Evolutionary conservation across 2,329 filamentous ascomycete genomes (phyloP).

Genomic region (Dactylellina parvicollis): DNA sequence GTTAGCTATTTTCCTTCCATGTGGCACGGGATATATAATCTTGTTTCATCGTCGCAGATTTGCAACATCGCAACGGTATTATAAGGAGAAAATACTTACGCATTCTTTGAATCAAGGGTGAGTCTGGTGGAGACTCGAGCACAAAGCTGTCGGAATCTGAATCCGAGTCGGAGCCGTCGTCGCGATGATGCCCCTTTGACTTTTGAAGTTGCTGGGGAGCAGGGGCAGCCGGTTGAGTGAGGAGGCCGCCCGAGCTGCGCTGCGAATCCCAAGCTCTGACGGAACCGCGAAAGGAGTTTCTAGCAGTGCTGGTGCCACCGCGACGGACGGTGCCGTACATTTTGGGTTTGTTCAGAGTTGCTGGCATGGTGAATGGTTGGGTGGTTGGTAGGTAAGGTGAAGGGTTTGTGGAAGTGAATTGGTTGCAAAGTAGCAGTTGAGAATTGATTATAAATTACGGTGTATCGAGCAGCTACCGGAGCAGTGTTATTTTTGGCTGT

Average conservation of each 20-base stretch:
- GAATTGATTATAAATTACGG: no score
- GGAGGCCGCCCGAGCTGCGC: conserved; percentile 22
- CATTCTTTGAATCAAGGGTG: conserved; percentile 17
- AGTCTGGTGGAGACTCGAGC: conserved; percentile 40
- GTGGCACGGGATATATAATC: background rate
- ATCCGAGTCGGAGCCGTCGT: conserved; percentile 11
- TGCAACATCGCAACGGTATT: background rate
- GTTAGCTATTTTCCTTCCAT: background rate
- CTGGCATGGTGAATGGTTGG: conserved; percentile 43
- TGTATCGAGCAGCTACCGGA: no score
- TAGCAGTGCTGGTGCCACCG: conserved; percentile 13
- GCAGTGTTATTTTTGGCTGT: background rate
- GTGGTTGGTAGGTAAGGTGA: background rate
- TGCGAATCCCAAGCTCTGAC: conserved; percentile 45
- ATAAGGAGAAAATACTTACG: conserved; percentile 3
- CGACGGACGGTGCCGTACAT: conserved; percentile 51
- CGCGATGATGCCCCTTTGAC: background rate
- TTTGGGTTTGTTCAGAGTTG: conserved; percentile 6
- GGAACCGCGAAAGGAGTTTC: conserved; percentile 34
- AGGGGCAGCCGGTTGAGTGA: conserved; percentile 16
- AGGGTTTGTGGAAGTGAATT: background rate
- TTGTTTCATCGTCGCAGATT: conserved; percentile 9
- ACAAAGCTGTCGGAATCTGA: conserved; percentile 32
- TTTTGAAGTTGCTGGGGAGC: conserved; percentile 17
- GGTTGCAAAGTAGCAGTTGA: background rate